Base-by-base conservation (phyloP, 352 stramenopile species). In the Phytophthora fragariae region DNA sequence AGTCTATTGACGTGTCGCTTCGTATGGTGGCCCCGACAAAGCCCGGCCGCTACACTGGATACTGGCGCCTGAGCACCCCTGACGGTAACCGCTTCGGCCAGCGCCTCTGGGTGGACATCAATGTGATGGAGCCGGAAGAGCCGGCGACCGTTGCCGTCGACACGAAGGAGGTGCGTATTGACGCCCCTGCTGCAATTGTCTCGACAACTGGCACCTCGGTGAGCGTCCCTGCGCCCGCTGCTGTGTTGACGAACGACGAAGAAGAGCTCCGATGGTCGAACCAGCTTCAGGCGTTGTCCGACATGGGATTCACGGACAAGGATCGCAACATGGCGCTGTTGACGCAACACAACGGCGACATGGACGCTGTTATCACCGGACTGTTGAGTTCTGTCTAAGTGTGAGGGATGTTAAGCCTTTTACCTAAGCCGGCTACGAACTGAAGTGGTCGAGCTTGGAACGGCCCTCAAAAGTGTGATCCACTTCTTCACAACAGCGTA, bases 41-140 rank as follows among this genome's bases (percentile, higher is more conserved):
- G 53, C 63, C 85, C 57, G 86, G 89, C 6, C 88, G 92, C 3
- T 97, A 96, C 82, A 96, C 92, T 33, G 88, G 90, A 33, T 97
- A 97, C 78, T 97, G 91, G 88, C 90, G 92, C n/a, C 72, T 97
- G 33, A 89, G 84, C 60, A 93, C 85, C 4, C 74, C 87, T 5
- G 85, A 94, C 19, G 89, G 88, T 58, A 92, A 88, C 27, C 87
- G 88, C 53, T 97, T 97, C 65, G 92, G 92, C 0, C 90, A 97
- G 64, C 87, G 90, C 6, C 88, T 97, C 46, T 97, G 92, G 92
- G 85, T 97, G 29, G 90, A 97, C 66, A 86, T 97, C 44, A 92
- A 89, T 19, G 88, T 96, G 29, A 84, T 87, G 62, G 76, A 73
- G 9, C 66, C 80, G 5, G 74, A 80, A 59, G 75, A 81, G 56